phyloP scores from a whole-genome alignment of 2,329 filamentous ascomycete species.

The Sphaceloma murrayae region DNA sequence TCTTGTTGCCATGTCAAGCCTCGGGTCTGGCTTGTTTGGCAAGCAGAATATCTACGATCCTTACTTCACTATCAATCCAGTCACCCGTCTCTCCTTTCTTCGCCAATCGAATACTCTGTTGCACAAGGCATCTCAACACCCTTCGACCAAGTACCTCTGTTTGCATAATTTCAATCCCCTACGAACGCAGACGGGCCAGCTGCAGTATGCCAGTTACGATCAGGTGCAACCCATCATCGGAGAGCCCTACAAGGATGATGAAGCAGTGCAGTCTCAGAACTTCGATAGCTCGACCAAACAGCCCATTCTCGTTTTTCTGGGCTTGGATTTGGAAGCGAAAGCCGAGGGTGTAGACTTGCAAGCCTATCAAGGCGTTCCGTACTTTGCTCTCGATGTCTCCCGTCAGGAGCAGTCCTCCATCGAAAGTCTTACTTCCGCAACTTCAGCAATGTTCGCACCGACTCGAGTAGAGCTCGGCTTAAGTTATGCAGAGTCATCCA shows the following conservation, averaged over 20 bases:
- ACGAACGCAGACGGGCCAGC: slow-evolving; percentile 17
- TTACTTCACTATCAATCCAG: slow-evolving; percentile 8
- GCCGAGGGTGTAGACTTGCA: slow-evolving; percentile 19
- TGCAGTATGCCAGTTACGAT: slow-evolving; percentile 19
- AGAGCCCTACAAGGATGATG: slow-evolving; percentile 19
- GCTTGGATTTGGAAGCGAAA: slow-evolving; percentile 21
- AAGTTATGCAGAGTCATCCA: slow-evolving; percentile 19
- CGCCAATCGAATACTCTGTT: slow-evolving; percentile 20
- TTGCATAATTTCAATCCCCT: slow-evolving; percentile 21
- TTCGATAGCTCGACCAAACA: slow-evolving; percentile 20
- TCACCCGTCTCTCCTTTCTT: slow-evolving; percentile 20
- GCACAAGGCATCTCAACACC: slow-evolving; percentile 20
- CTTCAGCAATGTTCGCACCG: slow-evolving; percentile 19
- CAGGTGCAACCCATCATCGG: slow-evolving; percentile 20
- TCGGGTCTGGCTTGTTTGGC: neutral
- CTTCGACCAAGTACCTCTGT: slow-evolving; percentile 20
- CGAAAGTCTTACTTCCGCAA: slow-evolving; percentile 15
- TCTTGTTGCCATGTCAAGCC: neutral
- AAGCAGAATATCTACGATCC: slow-evolving; percentile 10
- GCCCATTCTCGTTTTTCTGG: slow-evolving; percentile 21
- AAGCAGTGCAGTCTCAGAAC: slow-evolving; percentile 20
- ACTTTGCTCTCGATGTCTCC: slow-evolving; percentile 21
- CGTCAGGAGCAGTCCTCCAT: slow-evolving; percentile 1
- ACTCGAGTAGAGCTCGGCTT: slow-evolving; percentile 21
- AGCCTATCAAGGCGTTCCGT: slow-evolving; percentile 20